These are phyloP conservation scores for Flammula alnicola DNA, from an alignment of 1,284 basidiomycete genomes.

Conservation along the genomic window DNA sequence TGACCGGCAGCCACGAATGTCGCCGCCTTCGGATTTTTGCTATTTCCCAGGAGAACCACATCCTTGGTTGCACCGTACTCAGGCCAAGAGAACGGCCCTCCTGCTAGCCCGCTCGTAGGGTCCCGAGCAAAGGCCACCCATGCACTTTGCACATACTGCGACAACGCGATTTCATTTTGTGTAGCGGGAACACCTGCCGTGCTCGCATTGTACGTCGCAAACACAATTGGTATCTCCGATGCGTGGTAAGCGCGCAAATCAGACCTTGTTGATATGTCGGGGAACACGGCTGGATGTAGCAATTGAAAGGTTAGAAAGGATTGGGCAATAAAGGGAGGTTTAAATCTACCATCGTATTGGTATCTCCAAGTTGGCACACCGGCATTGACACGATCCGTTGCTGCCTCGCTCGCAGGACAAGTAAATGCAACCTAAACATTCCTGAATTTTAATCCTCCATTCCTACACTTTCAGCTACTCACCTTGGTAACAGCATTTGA, in stretches of 20 bases:
- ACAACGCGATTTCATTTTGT: conserved; percentile 18
- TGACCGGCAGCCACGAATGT: not conserved
- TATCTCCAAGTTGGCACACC: conserved; percentile 31
- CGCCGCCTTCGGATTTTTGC: not conserved
- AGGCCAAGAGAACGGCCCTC: conserved; percentile 1
- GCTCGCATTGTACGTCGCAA: conserved; percentile 28
- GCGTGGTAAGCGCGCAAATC: conserved; percentile 14
- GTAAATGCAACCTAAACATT: conserved; percentile 23
- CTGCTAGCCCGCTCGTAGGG: conserved; percentile 17
- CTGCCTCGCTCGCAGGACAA: conserved; percentile 26
- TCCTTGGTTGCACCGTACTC: conserved; percentile 4
- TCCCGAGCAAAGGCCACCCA: conserved; percentile 35
- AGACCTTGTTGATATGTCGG: conserved; percentile 8
- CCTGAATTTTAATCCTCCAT: not conserved
- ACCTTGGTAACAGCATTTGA: conserved; percentile 15
- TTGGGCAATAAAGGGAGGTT: not conserved
- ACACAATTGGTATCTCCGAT: conserved; percentile 15
- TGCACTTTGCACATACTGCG: conserved; percentile 22
- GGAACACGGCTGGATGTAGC: conserved; percentile 8
- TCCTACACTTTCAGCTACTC: not conserved
- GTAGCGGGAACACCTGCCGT: conserved; percentile 20
- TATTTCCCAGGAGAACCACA: conserved; percentile 1
- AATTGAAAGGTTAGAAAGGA: not conserved
- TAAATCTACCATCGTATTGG: conserved; percentile 30
- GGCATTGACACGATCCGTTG: conserved; percentile 23